Conservation (phyloP, 2,329 filamentous ascomycete genomes). For the Cadophora malorum region DNA sequence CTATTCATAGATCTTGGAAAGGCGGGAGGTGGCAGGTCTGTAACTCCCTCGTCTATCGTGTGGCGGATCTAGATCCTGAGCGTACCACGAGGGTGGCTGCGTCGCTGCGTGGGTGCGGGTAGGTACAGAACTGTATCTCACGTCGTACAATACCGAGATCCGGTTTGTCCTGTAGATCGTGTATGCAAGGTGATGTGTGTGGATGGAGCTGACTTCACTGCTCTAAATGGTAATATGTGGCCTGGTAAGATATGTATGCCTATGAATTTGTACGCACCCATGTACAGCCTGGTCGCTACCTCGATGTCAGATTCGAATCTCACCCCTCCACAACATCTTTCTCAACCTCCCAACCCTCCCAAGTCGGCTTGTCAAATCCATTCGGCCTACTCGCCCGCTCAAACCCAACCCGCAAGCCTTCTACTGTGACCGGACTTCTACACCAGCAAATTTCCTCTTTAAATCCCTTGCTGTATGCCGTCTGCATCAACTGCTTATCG, state of each 20-base stretch:
- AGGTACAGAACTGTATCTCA: not conserved
- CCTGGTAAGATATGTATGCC: not conserved
- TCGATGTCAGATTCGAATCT: constrained; percentile 2
- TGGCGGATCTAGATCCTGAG: not conserved
- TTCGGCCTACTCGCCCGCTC: constrained; percentile 52
- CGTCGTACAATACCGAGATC: constrained; percentile 2
- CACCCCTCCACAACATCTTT: constrained; percentile 37
- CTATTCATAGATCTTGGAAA: not conserved
- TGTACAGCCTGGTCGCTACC: not conserved
- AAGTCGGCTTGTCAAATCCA: constrained; percentile 56
- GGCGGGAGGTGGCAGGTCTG: constrained; percentile 3
- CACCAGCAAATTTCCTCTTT: constrained; percentile 42
- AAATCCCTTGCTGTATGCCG: constrained; percentile 39
- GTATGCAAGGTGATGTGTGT: not conserved
- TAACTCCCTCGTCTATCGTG: not conserved
- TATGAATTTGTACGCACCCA: not conserved
- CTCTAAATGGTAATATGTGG: not conserved
- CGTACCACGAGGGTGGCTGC: not conserved
- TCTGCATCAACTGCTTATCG: constrained; percentile 42
- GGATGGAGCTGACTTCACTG: not conserved
- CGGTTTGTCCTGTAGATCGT: not conserved
- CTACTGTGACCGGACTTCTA: constrained; percentile 42
- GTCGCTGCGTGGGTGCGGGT: not conserved
- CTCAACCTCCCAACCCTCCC: constrained; percentile 47
- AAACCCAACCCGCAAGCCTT: constrained; percentile 42